Conservation (phyloP, 805 yeast genomes). For the Metschnikowia kunwiensis region DNA sequence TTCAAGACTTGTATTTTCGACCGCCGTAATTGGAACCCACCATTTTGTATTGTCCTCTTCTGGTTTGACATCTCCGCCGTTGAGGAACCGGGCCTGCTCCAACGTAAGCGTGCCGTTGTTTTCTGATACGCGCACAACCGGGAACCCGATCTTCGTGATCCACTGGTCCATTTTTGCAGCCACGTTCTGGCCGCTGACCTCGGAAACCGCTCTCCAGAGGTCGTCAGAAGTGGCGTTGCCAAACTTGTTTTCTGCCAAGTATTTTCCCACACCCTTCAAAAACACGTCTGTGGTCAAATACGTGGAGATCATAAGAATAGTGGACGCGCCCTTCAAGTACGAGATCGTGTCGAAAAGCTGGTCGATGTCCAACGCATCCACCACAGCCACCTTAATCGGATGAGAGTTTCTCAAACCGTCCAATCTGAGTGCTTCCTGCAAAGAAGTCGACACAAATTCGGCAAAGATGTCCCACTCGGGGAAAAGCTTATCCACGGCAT, state of each 20-base stretch:
- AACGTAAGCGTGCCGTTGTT: constrained; percentile 36
- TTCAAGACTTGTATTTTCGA: constrained; percentile 1
- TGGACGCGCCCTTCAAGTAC: constrained; percentile 76
- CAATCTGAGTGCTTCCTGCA: constrained; percentile 50
- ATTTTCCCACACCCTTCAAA: constrained; percentile 68
- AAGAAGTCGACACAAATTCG: constrained; percentile 48
- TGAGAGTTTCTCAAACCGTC: constrained; percentile 66
- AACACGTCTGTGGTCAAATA: constrained; percentile 67
- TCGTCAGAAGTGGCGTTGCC: constrained; percentile 74
- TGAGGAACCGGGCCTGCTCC: constrained; percentile 59
- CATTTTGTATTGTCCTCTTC: constrained; percentile 56
- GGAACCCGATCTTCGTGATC: constrained; percentile 74
- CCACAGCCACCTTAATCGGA: constrained; percentile 80
- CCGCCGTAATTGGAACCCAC: constrained; percentile 55
- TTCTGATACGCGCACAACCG: constrained; percentile 51
- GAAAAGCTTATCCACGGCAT: constrained; percentile 62
- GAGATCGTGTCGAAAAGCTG: constrained; percentile 82
- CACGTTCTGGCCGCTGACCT: constrained; percentile 61
- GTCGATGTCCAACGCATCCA: constrained; percentile 72
- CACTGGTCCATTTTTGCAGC: constrained; percentile 60
- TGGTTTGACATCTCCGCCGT: constrained; percentile 56
- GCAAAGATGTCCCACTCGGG: constrained; percentile 82
- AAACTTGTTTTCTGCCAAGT: constrained; percentile 59
- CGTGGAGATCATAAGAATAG: constrained; percentile 72
- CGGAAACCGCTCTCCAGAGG: constrained; percentile 65